These are phyloP conservation scores for Digitaria exilis DNA, from an alignment of 202 grass and related monocot genomes.

Conservation along the genomic window DNA sequence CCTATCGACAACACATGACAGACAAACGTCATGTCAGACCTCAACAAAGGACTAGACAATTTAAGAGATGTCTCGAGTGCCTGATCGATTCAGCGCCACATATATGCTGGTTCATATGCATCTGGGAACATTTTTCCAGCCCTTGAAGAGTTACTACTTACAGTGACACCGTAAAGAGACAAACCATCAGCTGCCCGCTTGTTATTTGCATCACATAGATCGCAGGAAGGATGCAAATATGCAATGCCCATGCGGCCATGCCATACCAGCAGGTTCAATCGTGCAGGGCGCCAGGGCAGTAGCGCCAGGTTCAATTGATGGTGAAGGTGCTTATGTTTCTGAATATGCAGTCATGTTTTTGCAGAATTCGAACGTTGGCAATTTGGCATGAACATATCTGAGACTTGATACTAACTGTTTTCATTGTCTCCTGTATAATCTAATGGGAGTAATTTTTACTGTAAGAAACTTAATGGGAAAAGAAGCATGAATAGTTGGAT, in stretches of 20 bases:
- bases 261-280: background rate
- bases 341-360: background rate
- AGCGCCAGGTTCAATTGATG: background rate
- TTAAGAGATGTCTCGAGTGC: background rate
- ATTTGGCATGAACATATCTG: background rate
- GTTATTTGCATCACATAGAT: too few relatives aligned
- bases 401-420: background rate
- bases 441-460: too few relatives aligned
- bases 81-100: background rate
- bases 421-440: too few relatives aligned
- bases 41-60: background rate
- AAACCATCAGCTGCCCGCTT: background rate
- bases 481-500: conserved; percentile 20
- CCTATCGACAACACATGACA: background rate
- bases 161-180: background rate
- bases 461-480: too few relatives aligned
- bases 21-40: background rate
- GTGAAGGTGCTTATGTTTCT: background rate
- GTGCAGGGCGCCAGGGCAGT: background rate
- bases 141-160: background rate
- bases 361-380: background rate
- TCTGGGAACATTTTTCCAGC: background rate
- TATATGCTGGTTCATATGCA: background rate
- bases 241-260: background rate
- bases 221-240: background rate